Evolutionary conservation across 2,329 filamentous ascomycete species (phyloP), one percentile per base, ranked within the genome.

Genomic region (Scolecobasidium constrictum): DNA sequence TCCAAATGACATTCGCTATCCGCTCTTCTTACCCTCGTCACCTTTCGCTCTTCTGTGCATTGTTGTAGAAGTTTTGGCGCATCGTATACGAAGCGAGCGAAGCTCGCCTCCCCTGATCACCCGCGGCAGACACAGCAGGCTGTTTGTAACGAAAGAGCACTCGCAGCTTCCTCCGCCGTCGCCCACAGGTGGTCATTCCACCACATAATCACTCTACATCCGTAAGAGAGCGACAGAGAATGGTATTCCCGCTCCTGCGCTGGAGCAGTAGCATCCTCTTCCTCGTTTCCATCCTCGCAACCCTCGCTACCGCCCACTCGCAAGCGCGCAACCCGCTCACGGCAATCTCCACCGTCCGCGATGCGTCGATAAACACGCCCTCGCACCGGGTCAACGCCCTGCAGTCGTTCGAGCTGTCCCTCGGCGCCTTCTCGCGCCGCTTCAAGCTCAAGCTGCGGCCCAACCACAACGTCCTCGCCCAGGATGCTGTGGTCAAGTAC

Each of bases 381-480:
- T 83, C 82, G 36, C 78, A 86, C 58, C 78, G 82, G 46, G 77
- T 94, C 37, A 81, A 92, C 56, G 80, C 87, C 38, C 69, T 83
- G 44, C 90, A 87, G 12, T 68, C 77, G 17, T 98, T 98, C 61
- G 85, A 94, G 54, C 67, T 98, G 48, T 80, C 77, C 21, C 95
- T 98, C 59, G 70, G 77, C 45, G 66, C 39, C 9, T 40, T 94
- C 26, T 67, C 75, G 47, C 71, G 74, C 42, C 75, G 78, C 51
- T 70, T 96, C 54, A 85, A 86, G 50, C 73, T 98, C 41, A 73
- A 76, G 43, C 73, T 98, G 38, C 80, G 92, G 58, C 92, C 92
- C 3, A 96, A 96, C 59, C 78, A 94, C 65, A 86, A 96, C 62
- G 79, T 96, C 46, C 70, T 98, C 36, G 75, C 81, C 43, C 74